Evolutionary conservation across 495 filamentous ascomycete genomes (phyloP), one percentile per base, ranked within the genome.

Genomic region (Parachaetomium inaequale): DNA sequence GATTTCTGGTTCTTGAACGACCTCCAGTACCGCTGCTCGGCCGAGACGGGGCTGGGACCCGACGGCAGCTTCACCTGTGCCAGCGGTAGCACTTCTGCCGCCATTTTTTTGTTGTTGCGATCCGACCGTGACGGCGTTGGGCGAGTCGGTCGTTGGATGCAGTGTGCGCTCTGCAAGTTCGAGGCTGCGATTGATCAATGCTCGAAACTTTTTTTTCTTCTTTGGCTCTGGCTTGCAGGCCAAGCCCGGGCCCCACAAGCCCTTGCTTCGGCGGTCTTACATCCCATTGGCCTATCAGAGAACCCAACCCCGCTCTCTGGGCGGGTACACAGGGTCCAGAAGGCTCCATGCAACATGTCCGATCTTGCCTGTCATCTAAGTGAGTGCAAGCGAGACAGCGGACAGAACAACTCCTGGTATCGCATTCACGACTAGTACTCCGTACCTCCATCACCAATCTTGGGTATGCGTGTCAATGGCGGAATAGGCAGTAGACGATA

Each of bases 11-110:
- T 93, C 74, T 87, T 89, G 81, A 98, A 98, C 38, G 87, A 87
- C 65, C 86, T 86, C 74, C 94, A 99, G 80, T 97, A 98, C 66
- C 86, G 82, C 76, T 98, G 92, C 78, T 99, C 94, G 49, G 93
- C 85, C 5, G 92, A 96, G 29, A 88, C 70, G 54, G 86, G 83
- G 23, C 82, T 82, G 58, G 89, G 88, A 36, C 87, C 88, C 26
- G 83, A 77, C 31, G 93, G 87, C 65, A 96, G 85, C 82, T 92
- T 94, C 73, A 96, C 76, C 70, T 86, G 88, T 72, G 87, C 88
- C 59, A 96, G 79, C 64, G 90, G 88, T 68, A 86, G 83, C 63
- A 97, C 88, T 74, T 90, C 87, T 62, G 92, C 90, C 64, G 94
- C 93, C 94, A 98, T 98, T 63, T 97, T 69, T 45, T 69, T 49